phyloP scores from a whole-genome alignment of 2,329 filamentous ascomycete species.

The Allantophomopsis cytisporea region DNA sequence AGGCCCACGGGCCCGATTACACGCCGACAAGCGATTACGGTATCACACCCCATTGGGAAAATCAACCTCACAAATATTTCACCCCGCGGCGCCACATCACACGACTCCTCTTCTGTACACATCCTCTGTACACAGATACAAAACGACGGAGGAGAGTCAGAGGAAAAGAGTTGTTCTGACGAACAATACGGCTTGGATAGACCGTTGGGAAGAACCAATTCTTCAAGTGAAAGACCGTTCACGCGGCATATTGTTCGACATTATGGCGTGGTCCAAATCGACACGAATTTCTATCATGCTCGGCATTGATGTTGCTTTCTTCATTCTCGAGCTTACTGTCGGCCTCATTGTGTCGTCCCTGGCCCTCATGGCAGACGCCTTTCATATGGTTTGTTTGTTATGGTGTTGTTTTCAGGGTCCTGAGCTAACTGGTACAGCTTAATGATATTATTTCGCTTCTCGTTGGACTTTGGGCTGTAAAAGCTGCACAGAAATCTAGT shows the following conservation, averaged over 20 bases:
- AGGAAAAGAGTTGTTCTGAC: no score
- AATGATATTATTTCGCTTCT: slow-evolving; percentile 94
- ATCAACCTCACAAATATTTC: no score
- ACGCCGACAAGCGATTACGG: no score
- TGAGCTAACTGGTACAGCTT: slow-evolving; percentile 36
- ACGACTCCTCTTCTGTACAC: no score
- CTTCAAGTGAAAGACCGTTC: no score
- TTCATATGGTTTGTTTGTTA: slow-evolving; percentile 68
- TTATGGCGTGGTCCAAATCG: slow-evolving; percentile 83
- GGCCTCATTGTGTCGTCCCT: slow-evolving; percentile 84
- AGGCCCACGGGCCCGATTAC: no score
- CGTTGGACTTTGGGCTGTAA: slow-evolving; percentile 92
- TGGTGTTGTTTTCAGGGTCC: neutral
- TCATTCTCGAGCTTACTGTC: slow-evolving; percentile 74
- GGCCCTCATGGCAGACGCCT: slow-evolving; percentile 89
- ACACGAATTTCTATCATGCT: slow-evolving; percentile 88
- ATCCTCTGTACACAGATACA: no score
- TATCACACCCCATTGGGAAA: no score
- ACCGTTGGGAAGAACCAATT: no score
- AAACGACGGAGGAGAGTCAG: no score
- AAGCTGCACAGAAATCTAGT: slow-evolving; percentile 68
- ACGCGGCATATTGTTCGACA: slow-evolving; percentile 6
- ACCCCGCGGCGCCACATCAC: no score
- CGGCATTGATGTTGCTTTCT: slow-evolving; percentile 79
- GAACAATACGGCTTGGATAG: no score